A percentile compares a stretch with the other conserved stretches of the same genome.
phyloP scores from a whole-genome alignment of 148 eudicot genomes.

The Polygonum maritimum region DNA sequence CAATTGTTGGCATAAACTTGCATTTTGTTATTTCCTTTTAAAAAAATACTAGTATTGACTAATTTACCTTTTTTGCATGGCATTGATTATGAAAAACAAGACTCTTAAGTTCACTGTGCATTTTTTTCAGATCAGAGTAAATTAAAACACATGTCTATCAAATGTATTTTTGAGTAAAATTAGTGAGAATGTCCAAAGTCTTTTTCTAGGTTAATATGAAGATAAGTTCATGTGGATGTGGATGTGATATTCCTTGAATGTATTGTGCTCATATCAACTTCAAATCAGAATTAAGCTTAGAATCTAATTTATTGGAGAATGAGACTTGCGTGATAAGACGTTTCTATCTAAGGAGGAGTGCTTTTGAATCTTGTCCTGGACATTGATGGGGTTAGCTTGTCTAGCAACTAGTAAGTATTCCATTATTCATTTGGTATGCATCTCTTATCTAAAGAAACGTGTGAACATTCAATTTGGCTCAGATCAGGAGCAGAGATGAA shows the following conservation, averaged over 20 bases:
- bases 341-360: not conserved
- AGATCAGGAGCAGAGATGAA: not conserved
- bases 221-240: not conserved
- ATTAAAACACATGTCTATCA: not conserved
- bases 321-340: not conserved
- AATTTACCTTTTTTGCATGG: not conserved
- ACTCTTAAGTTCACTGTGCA: not conserved
- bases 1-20: not conserved
- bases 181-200: not conserved
- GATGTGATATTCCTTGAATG: not conserved
- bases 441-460: not conserved
- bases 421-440: not conserved
- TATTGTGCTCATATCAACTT: not conserved
- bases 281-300: not conserved
- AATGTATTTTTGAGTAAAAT: no score
- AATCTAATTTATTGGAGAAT: not conserved
- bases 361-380: not conserved
- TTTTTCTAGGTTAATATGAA: not conserved
- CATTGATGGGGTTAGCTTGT: not conserved
- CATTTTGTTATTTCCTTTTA: not conserved
- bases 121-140: not conserved
- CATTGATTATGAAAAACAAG: not conserved
- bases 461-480: not conserved
- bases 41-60: not conserved
- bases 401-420: not conserved